Evolutionary conservation across 371 early-diverging fungal genomes (phyloP), one percentile per base, ranked within the genome.

Genomic region (Parasitella parasitica): DNA sequence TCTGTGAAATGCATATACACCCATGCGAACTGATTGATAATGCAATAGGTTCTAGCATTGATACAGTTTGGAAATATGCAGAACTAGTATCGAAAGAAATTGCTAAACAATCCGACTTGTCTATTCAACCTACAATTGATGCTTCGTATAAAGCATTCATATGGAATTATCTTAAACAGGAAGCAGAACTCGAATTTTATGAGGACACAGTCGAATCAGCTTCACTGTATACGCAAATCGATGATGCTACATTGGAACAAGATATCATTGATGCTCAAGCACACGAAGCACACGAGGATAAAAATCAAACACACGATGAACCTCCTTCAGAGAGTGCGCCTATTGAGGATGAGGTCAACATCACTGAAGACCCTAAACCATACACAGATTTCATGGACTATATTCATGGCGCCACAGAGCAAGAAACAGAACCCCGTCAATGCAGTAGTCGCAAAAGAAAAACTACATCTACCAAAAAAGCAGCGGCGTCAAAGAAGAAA

Each of bases 121-220:
- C 26, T 11, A 51, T 51, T 6, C 59, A 28, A 9, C 74, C 74
- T 6, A 37, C 36, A 4, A 36, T 77, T 4, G 75, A 77, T 38
- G 64, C 59, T 2, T 55, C 37, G 1, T 77, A 74, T 51, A 77
- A 74, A 36, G 8, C 52, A 0, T 72, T 66, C 32, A 15, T 77
- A 20, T 77, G 78, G 78, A 58, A 67, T 5, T 60, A 61, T 32
- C 13, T 72, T 6, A 55, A 36, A 27, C 18, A 30, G 1, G 61
- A 60, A n/a, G 3, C 22, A 3, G 70, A 65, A 6, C 43, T 73
- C 0, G 32, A 43, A 16, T 69, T 73, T 35, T 61, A 52, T 59
- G 64, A 66, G 41, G 52, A 63, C 4, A 15, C 15, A 16, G 16
- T 1, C 28, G 1, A 7, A 11, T 11, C 43, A n/a, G n/a, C 43